Conservation (phyloP, 208 protist species). For the Leishmania tarentolae region DNA sequence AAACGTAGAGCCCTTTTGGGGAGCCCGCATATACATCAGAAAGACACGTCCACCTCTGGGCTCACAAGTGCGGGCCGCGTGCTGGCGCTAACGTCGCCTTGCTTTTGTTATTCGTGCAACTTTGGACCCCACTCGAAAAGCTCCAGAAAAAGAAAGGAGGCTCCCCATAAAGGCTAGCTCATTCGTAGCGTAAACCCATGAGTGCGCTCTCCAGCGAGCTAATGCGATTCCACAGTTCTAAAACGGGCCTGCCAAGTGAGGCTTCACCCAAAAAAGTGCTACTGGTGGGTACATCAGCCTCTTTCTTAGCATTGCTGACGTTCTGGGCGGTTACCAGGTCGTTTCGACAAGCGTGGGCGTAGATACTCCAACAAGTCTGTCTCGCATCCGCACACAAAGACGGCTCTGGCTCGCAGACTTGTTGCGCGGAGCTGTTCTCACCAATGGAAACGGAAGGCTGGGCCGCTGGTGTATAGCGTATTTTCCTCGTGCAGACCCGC, state of each 20-base stretch:
- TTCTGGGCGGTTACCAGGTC: not conserved
- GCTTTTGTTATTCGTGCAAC: not conserved
- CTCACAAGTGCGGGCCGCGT: not conserved
- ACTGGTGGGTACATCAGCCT: not conserved
- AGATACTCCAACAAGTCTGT: constrained; percentile 2
- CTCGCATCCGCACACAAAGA: not conserved
- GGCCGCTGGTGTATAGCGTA: not conserved
- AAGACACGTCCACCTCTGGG: not conserved
- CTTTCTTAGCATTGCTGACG: not conserved
- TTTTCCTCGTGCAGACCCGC: not conserved
- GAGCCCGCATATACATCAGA: not conserved
- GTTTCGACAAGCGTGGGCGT: not conserved
- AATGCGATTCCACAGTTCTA: not conserved
- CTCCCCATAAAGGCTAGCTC: not conserved
- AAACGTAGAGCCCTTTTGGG: too few relatives aligned
- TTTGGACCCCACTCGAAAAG: not conserved
- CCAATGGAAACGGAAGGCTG: not conserved
- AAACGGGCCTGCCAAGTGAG: not conserved
- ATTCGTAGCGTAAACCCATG: constrained; percentile 30
- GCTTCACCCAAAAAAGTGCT: not conserved
- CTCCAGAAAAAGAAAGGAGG: not conserved
- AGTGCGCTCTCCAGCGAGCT: constrained; percentile 9
- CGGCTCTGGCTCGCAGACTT: not conserved
- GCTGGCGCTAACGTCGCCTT: not conserved
- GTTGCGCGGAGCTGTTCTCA: not conserved